Evolutionary conservation across 1,284 basidiomycete species (phyloP).

Genomic region (Polyporus tsugae): DNA sequence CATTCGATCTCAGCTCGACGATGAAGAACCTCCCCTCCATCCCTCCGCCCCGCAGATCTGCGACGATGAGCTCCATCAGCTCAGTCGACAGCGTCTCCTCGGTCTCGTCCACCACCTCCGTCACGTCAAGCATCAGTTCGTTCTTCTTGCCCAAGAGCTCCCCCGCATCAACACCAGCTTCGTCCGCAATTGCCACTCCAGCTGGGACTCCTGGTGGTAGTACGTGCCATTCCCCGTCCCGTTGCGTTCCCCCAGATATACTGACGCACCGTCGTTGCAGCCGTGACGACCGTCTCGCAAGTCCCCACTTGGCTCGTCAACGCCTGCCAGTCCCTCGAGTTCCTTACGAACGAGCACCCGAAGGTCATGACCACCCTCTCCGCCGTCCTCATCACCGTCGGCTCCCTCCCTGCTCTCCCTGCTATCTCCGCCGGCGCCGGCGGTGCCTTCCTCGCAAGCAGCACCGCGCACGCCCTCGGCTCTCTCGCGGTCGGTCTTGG

Average conservation of each 20-base stretch:
- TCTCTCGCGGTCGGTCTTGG: conserved; percentile 79
- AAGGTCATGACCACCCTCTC: conserved; percentile 77
- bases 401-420: conserved; percentile 74
- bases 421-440: conserved; percentile 71
- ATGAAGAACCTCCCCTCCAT: conserved; percentile 38
- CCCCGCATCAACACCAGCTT: conserved; percentile 26
- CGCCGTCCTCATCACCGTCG: conserved; percentile 79
- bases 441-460: conserved; percentile 72
- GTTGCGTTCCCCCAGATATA: neutral
- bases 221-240: conserved; percentile 29
- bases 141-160: conserved; percentile 31
- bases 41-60: conserved; percentile 35
- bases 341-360: conserved; percentile 75
- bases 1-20: conserved; percentile 37
- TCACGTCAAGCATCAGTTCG: conserved; percentile 26
- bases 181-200: conserved; percentile 34
- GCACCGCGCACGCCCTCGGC: conserved; percentile 77
- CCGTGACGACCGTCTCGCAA: conserved; percentile 61
- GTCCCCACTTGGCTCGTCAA: conserved; percentile 79
- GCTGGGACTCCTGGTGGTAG: conserved; percentile 41
- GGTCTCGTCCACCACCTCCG: conserved; percentile 26
- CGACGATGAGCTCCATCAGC: conserved; percentile 39
- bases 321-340: conserved; percentile 76
- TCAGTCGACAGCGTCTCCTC: conserved; percentile 40
- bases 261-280: conserved; percentile 35